Conservation (phyloP, 768 basidiomycete species). For the Boletus rubescentipes region DNA sequence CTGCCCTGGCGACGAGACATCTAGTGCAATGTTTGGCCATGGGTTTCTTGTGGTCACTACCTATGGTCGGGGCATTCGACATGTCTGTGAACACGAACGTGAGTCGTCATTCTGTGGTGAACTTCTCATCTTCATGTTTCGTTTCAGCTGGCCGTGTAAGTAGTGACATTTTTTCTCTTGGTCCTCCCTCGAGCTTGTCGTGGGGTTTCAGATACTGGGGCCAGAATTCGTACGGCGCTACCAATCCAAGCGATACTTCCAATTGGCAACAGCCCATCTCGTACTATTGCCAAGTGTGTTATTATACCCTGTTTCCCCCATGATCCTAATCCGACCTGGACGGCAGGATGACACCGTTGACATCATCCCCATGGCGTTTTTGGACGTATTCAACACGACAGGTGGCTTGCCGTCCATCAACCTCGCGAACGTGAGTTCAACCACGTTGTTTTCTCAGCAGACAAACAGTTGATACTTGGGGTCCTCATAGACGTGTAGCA, state of each 20-base stretch:
- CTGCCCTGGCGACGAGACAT: background rate
- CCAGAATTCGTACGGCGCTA: slow-evolving; percentile 39
- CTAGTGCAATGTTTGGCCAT: background rate
- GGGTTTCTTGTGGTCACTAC: background rate
- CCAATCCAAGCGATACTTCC: slow-evolving; percentile 27
- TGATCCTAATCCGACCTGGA: background rate
- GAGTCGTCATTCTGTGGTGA: background rate
- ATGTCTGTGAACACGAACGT: slow-evolving; percentile 22
- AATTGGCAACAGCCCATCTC: slow-evolving; percentile 34
- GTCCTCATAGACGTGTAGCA: slow-evolving; percentile 57
- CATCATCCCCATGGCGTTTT: slow-evolving; percentile 60
- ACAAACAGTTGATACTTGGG: background rate
- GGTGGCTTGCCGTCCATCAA: slow-evolving; percentile 61
- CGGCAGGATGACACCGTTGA: slow-evolving; percentile 55
- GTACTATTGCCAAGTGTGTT: slow-evolving; percentile 32
- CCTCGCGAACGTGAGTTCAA: slow-evolving; percentile 50
- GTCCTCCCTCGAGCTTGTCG: background rate
- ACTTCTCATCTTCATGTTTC: background rate
- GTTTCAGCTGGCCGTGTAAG: slow-evolving; percentile 23
- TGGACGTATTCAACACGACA: slow-evolving; percentile 56
- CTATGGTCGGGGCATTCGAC: slow-evolving; percentile 14
- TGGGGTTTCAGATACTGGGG: slow-evolving; percentile 34
- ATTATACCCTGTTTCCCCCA: background rate
- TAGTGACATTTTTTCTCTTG: background rate
- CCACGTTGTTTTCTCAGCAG: background rate